Conservation (phyloP, 1,139 yeast species). For the Maudiozyma humilis region DNA sequence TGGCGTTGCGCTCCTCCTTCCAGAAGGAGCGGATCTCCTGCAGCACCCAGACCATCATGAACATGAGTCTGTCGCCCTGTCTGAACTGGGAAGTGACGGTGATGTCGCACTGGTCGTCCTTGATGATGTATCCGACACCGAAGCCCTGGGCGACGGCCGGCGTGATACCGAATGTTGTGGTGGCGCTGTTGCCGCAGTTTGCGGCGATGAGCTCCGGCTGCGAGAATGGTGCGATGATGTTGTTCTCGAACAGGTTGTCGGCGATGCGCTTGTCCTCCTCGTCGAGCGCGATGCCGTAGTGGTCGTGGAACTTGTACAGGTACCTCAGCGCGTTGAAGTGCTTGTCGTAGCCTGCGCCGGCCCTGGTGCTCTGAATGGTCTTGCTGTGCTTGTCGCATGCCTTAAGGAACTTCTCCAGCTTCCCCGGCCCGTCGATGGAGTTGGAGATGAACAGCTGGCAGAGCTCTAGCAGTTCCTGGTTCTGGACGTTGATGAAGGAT, state of each 20-base stretch:
- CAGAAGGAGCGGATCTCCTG: conserved; percentile 43
- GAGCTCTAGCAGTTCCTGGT: conserved; percentile 42
- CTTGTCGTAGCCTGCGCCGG: conserved; percentile 63
- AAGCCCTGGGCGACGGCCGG: conserved; percentile 71
- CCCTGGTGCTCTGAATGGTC: conserved; percentile 45
- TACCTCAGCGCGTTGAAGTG: conserved; percentile 59
- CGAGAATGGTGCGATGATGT: conserved; percentile 40
- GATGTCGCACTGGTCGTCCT: conserved; percentile 57
- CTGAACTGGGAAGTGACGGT: conserved; percentile 61
- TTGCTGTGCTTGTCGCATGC: conserved; percentile 47
- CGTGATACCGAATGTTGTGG: conserved; percentile 64
- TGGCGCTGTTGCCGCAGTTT: conserved; percentile 75
- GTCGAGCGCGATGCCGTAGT: conserved; percentile 36
- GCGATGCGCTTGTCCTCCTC: conserved; percentile 30
- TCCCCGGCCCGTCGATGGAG: conserved; percentile 29
- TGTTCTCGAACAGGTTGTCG: conserved; percentile 33
- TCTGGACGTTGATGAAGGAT: conserved; percentile 58
- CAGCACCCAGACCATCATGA: conserved; percentile 54
- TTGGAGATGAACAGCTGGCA: conserved; percentile 58
- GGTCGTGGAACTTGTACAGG: conserved; percentile 32
- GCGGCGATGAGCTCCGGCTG: conserved; percentile 40
- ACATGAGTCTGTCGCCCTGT: conserved; percentile 60
- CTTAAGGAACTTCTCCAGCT: conserved; percentile 36
- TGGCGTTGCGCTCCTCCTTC: conserved; percentile 34
- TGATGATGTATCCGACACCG: conserved; percentile 69